Base-by-base conservation (phyloP, 1,284 basidiomycete genomes). In the Pterulicium gracile region DNA sequence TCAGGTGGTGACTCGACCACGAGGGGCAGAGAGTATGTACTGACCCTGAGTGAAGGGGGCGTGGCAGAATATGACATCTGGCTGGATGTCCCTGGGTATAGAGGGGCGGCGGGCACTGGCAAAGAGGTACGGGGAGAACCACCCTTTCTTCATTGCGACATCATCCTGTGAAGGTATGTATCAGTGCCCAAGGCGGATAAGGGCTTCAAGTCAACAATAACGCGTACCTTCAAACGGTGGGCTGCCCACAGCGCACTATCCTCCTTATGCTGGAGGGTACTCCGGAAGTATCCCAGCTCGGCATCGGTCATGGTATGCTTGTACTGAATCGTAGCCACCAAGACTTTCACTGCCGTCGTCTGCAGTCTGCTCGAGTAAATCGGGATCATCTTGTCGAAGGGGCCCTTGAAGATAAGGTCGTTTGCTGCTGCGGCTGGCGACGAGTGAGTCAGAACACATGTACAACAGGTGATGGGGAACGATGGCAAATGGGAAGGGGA, bases 261-360 rank as follows among this genome's bases (percentile, higher is more conserved):
- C n/a, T n/a, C n/a, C n/a, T n/a, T 77, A 71, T 66, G 60, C 57
- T 80, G 77, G 32, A 77, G 51, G 35, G 76, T 75, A 51, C 76
- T 75, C 40, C 78, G 66, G 56, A 73, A 80, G 59, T 77, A 81
- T 0, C 77, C 77, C 4, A 81, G 60, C 4, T 70, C 64, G 1
- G 79, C 79, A 59, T 81, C 79, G 46, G 70, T 65, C 52, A 74
- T 62, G 2, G 71, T 73, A 49, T 76, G 73, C 55, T 77, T 78
- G 59, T 75, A 79, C 55, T 70, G 75, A 41, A 81, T 65, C 2
- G 77, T 81, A 49, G 81, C 78, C 15, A 72, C 54, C 41, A 81
- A 55, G 15, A 66, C 67, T 56, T 80, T 80, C 27, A 78, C 64
- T 2, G 65, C 66, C 3, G 75, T 79, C 15, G 77, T 81, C 56